A percentile compares a stretch with the other conserved stretches of the same genome.
Conservation (phyloP, 345 rosid species). For the Geranium brycei region DNA sequence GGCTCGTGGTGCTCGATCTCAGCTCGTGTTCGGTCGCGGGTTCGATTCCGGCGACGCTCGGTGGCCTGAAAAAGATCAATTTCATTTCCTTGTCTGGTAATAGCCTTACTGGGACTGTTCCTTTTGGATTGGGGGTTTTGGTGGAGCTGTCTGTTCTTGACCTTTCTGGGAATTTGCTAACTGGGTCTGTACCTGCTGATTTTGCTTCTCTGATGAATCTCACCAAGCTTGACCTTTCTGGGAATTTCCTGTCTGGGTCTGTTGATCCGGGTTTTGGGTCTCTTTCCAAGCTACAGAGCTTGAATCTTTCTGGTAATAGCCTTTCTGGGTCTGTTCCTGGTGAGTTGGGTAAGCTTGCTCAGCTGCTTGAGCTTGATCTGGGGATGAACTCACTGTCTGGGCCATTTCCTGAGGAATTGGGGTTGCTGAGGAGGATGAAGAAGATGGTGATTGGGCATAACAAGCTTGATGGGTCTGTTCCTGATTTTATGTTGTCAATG, state of each 20-base stretch:
- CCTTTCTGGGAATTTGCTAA: slow-evolving; percentile 38
- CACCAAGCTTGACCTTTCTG: slow-evolving; percentile 31
- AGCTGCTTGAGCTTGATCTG: slow-evolving; percentile 45
- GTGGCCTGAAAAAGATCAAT: slow-evolving; percentile 29
- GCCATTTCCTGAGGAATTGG: slow-evolving; percentile 29
- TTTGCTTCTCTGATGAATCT: slow-evolving; percentile 27
- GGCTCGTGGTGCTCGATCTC: slow-evolving; percentile 49
- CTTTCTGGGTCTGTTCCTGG: slow-evolving; percentile 35
- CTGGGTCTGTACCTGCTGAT: slow-evolving; percentile 34
- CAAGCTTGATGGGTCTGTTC: slow-evolving; percentile 38
- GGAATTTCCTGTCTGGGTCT: slow-evolving; percentile 35
- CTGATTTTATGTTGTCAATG: slow-evolving; percentile 27
- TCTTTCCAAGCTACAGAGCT: slow-evolving; percentile 18
- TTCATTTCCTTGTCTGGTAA: slow-evolving; percentile 33
- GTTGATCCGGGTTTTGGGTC: slow-evolving; percentile 35
- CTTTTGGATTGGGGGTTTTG: slow-evolving; percentile 29
- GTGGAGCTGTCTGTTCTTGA: slow-evolving; percentile 28
- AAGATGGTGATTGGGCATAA: slow-evolving; percentile 33
- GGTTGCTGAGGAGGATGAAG: slow-evolving; percentile 26
- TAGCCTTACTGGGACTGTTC: slow-evolving; percentile 31
- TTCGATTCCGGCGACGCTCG: slow-evolving; percentile 41
- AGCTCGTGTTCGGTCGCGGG: slow-evolving; percentile 35
- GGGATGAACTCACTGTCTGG: slow-evolving; percentile 40
- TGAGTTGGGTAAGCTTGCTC: slow-evolving; percentile 33
- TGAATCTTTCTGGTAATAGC: slow-evolving; percentile 41